Base-by-base conservation (phyloP, 2,329 filamentous ascomycete genomes). In the Beauveria caledonica region DNA sequence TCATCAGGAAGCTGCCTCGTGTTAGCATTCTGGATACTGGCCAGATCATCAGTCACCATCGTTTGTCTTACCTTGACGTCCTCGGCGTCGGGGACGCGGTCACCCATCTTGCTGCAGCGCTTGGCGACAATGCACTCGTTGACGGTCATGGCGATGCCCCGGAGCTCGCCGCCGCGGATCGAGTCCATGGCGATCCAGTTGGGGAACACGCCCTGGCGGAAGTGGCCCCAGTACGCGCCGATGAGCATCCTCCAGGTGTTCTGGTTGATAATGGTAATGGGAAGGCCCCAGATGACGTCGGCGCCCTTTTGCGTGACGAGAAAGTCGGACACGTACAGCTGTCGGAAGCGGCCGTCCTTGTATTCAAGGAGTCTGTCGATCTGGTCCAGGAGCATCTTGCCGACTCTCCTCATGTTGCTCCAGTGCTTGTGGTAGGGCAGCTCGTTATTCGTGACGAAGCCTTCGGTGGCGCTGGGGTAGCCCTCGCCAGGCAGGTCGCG, bases 171-270 rank as follows among this genome's bases (percentile, higher is more conserved):
- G 1, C 63, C 65, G 5, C 68, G 65, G 17, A 73, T 64, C 15
- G 61, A 62, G 42, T 73, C 70, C 50, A 72, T 62, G 21, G 67
- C 64, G 36, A 74, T 59, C 71, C 71, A 73, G 60, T 71, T 73
- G 9, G 72, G 71, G 50, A 72, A 73, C 10, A 55, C 52, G 10
- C 62, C 10, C 42, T 63, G 64, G 1, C 62, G 66, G 5, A 69
- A 55, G 4, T 21, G 58, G 1, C 60, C 50, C 70, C 71, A 73
- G 21, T 70, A 46, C 9, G 65, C 55, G 8, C 51, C 15, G 56
- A 64, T 69, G 52, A 71, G 60, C 9, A 60, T 42, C 7, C 48
- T 51, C 67, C 69, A 70, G 11, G 66, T 60, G 2, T 15, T 13
- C 8, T 54, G 11, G 27, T 64, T 64, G 44, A 68, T 50, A 0